Percentiles rank a stretch among this genome's conserved stretches.
Conservation (phyloP, 305 asterid genomes). For the Fraxinus albicans region DNA sequence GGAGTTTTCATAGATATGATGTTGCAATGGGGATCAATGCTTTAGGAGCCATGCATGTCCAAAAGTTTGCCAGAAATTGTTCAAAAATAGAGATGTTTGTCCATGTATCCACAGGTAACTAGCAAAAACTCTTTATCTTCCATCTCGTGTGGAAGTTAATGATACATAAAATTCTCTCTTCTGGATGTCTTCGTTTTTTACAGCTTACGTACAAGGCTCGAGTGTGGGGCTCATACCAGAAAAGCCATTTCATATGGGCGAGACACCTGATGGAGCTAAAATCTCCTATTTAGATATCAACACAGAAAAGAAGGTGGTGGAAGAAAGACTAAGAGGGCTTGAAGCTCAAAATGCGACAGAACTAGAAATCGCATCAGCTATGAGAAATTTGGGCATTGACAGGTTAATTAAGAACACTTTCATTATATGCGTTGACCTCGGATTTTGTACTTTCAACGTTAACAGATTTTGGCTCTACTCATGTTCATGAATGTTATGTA, state of each 20-base stretch:
- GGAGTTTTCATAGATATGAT: conserved; percentile 49
- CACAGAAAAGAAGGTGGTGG: conserved; percentile 37
- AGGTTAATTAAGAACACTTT: conserved; percentile 34
- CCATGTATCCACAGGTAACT: conserved; percentile 63
- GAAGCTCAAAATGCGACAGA: conserved; percentile 28
- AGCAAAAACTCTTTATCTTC: background rate
- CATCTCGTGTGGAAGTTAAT: background rate
- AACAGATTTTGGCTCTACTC: too few relatives aligned
- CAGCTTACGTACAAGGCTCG: conserved; percentile 56
- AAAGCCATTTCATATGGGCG: conserved; percentile 38
- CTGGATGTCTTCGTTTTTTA: background rate
- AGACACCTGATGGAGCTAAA: conserved; percentile 45
- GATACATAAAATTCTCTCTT: background rate
- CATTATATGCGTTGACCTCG: too few relatives aligned
- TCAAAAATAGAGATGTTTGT: conserved; percentile 45
- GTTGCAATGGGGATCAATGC: conserved; percentile 48
- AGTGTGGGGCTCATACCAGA: conserved; percentile 46
- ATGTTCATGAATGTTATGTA: too few relatives aligned
- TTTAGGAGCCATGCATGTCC: conserved; percentile 45
- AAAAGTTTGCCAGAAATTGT: conserved; percentile 48
- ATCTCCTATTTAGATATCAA: conserved; percentile 41
- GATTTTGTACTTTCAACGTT: too few relatives aligned
- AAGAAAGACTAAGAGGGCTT: conserved; percentile 39
- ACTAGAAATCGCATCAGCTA: conserved; percentile 36
- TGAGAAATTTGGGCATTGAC: conserved; percentile 59